Base-by-base conservation (phyloP, 2,329 filamentous ascomycete genomes). In the Cyanodermella asteris region DNA sequence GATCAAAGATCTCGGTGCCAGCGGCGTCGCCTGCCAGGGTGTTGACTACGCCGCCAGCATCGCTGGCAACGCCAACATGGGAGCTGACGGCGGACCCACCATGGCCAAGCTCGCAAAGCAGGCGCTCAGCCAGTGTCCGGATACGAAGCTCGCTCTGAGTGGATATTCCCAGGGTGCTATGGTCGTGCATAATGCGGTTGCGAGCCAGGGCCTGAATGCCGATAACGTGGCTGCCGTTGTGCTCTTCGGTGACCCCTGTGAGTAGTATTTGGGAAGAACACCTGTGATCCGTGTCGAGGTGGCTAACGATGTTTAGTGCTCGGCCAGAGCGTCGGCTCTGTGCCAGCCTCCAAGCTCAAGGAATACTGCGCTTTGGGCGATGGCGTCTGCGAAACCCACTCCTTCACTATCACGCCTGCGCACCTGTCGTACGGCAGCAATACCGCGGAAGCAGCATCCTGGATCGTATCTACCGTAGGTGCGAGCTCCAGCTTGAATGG, bases 11-110 rank as follows among this genome's bases (percentile, higher is more conserved):
- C 41, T 62, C 29, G 56, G 52, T 11, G 43, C 41, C 5, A 43
- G 42, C 20, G 51, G 53, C 27, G 38, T 64, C 6, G 54, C 53
- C 3, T 50, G 63, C 7, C 62, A 66, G 41, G 62, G 61, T 25
- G 55, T 66, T 12, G 45, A 56, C 16, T 67, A 66, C 35, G 43
- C 51, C 3, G 61, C 61, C 4, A 39, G 44, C 30, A 32, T 51
- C 20, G 32, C 34, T 2, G 59, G 59, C 0, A 61, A 59, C 32
- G 43, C 42, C 8, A 53, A 55, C 5, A 59, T 59, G 2, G 55
- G 59, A 32, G 34, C 38, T 4, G 38, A 28, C 7, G 58, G 59
- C 5, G 53, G 51, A 25, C 36, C 37, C 19, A 46, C 42, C 28
- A 59, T 63, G 54, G 49, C 51, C 20, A 35, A 45, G 14, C 39